Conservation (phyloP, 768 basidiomycete genomes). For the Collybia sp. region DNA sequence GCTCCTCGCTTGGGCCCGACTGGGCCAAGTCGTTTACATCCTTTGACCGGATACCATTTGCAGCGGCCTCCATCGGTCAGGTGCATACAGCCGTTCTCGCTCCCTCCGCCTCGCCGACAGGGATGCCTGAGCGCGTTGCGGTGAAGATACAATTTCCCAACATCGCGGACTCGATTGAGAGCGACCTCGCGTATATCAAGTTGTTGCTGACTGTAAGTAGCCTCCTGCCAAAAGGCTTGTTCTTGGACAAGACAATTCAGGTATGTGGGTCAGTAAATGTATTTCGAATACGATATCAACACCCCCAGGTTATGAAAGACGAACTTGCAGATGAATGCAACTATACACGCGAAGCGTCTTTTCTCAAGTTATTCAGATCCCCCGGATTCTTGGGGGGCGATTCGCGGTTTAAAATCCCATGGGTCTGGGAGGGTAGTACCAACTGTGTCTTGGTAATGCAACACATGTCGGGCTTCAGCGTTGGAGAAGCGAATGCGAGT, state of each 20-base stretch:
- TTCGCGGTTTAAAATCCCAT: slow-evolving; percentile 75
- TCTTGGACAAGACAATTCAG: slow-evolving; percentile 82
- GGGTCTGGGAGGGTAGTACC: slow-evolving; percentile 81
- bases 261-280: slow-evolving; percentile 24
- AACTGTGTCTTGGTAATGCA: slow-evolving; percentile 88
- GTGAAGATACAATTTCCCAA: slow-evolving; percentile 96
- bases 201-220: slow-evolving; percentile 76
- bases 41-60: slow-evolving; percentile 86
- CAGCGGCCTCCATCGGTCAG: slow-evolving; percentile 96
- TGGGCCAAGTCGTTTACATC: slow-evolving; percentile 70
- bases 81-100: slow-evolving; percentile 77
- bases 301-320: slow-evolving; percentile 72
- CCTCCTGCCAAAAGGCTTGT: slow-evolving; percentile 84
- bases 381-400: slow-evolving; percentile 48
- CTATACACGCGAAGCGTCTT: slow-evolving; percentile 79
- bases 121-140: slow-evolving; percentile 54
- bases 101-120: slow-evolving; percentile 47
- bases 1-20: slow-evolving; percentile 62
- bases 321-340: slow-evolving; percentile 93
- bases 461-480: slow-evolving; percentile 70
- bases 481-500: slow-evolving; percentile 59
- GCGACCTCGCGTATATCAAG: slow-evolving; percentile 83
- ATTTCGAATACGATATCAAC: not conserved
- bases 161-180: slow-evolving; percentile 79
- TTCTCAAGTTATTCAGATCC: slow-evolving; percentile 56